Percentiles rank a stretch among this genome's conserved stretches.
These are phyloP conservation scores for Aechmea fasciata DNA, from an alignment of 176 grass and related monocot genomes.

Conservation along the genomic window DNA sequence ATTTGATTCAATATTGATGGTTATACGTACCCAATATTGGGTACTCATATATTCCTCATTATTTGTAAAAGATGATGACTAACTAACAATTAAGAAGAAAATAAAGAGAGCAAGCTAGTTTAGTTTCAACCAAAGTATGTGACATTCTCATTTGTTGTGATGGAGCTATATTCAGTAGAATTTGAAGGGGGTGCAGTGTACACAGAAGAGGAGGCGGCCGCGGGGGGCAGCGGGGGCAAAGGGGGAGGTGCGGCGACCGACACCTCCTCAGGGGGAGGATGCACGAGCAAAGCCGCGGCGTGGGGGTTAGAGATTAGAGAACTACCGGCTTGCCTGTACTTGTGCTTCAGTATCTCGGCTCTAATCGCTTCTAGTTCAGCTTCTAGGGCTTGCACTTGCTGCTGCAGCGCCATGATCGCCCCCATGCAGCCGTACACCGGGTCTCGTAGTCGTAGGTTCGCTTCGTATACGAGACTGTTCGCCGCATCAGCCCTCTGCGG, in stretches of 20 bases:
- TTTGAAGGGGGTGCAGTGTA: constrained; percentile 18
- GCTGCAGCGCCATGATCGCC: constrained; percentile 62
- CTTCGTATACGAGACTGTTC: constrained; percentile 94
- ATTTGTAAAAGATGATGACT: not conserved
- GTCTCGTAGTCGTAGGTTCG: constrained; percentile 66
- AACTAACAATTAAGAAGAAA: too few species aligned
- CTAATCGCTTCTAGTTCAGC: constrained; percentile 66
- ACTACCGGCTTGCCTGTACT: constrained; percentile 33
- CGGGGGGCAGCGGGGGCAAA: not conserved
- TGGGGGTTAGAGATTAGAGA: constrained; percentile 1
- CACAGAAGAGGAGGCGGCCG: constrained; percentile 24
- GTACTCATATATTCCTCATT: too few species aligned
- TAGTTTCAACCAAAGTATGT: constrained; percentile 58
- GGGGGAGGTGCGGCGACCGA: constrained; percentile 11
- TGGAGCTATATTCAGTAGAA: constrained; percentile 42
- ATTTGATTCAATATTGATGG: too few species aligned
- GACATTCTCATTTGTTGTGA: constrained; percentile 54
- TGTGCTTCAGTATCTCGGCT: constrained; percentile 77
- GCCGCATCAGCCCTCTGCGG: constrained; percentile 67
- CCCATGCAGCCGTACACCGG: constrained; percentile 95
- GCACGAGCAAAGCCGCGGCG: not conserved
- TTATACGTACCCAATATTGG: too few species aligned
- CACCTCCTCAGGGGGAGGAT: constrained; percentile 1
- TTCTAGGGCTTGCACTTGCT: constrained; percentile 64
- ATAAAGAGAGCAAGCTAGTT: too few species aligned